Conservation (phyloP, 352 stramenopile species). For the Phytopythium vexans region DNA sequence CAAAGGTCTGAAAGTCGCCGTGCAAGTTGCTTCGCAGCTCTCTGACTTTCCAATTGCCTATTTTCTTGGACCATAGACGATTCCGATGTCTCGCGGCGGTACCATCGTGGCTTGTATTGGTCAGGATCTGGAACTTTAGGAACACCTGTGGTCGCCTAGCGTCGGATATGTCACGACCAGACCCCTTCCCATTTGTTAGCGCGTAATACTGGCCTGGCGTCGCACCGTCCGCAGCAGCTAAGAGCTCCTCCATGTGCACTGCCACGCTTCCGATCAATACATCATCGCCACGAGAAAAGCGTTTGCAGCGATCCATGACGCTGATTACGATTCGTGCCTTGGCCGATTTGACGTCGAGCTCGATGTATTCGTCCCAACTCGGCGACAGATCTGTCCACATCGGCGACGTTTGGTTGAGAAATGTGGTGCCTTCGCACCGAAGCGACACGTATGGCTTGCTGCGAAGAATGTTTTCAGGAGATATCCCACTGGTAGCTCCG, state of each 20-base stretch:
- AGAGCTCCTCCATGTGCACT: conserved; percentile 34
- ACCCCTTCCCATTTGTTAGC: conserved; percentile 1
- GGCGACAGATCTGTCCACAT: conserved; percentile 60
- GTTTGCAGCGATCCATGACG: conserved; percentile 34
- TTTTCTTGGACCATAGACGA: conserved; percentile 18
- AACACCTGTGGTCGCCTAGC: conserved; percentile 11
- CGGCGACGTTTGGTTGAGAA: conserved; percentile 23
- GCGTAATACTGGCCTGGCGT: conserved; percentile 20
- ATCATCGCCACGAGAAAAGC: conserved; percentile 15
- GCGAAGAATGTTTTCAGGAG: conserved; percentile 34
- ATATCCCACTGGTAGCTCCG: conserved; percentile 35
- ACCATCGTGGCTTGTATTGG: conserved; percentile 8
- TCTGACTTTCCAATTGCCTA: conserved; percentile 42
- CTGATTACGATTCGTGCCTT: conserved; percentile 36
- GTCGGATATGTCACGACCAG: neutral
- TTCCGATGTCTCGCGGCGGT: conserved; percentile 4
- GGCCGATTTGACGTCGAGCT: conserved; percentile 39
- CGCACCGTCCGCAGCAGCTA: conserved; percentile 16
- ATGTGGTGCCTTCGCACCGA: conserved; percentile 35
- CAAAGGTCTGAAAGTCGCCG: conserved; percentile 51
- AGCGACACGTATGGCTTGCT: conserved; percentile 49
- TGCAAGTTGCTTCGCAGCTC: conserved; percentile 38
- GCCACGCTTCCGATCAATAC: conserved; percentile 38
- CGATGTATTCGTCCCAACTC: conserved; percentile 58
- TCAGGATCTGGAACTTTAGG: conserved; percentile 30